Percentiles rank a stretch among this genome's conserved stretches.
These are phyloP conservation scores for Pontederia paniculata DNA, from an alignment of 176 grass and related monocot species.

Conservation along the genomic window DNA sequence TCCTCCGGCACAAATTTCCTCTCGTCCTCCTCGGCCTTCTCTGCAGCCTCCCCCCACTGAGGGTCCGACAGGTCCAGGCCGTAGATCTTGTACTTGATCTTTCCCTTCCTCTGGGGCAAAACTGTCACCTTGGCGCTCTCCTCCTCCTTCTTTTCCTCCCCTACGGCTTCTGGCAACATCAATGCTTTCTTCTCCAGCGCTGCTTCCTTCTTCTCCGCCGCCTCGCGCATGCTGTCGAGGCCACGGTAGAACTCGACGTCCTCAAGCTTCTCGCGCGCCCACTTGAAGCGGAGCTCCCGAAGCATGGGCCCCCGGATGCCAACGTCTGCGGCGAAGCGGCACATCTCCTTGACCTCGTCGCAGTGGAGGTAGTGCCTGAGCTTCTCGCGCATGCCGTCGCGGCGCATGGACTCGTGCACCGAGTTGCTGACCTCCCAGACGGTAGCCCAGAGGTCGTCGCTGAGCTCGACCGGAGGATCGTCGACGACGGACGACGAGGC, in stretches of 20 bases:
- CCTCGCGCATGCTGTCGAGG: constrained; percentile 40
- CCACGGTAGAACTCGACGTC: constrained; percentile 74
- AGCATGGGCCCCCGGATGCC: constrained; percentile 73
- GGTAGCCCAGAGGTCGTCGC: constrained; percentile 39
- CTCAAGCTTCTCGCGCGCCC: constrained; percentile 79
- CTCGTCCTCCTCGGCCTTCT: constrained; percentile 39
- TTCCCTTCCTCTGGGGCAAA: constrained; percentile 72
- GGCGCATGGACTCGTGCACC: constrained; percentile 41
- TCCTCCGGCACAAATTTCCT: constrained; percentile 52
- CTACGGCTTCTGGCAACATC: background rate
- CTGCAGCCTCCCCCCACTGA: constrained; percentile 70
- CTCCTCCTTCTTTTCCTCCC: background rate
- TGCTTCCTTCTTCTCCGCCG: constrained; percentile 28
- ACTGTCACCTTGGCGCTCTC: constrained; percentile 25
- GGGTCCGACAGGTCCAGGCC: constrained; percentile 78
- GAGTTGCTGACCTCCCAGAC: constrained; percentile 52
- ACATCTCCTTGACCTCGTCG: constrained; percentile 92
- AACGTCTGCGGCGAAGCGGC: constrained; percentile 64
- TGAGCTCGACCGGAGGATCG: constrained; percentile 29
- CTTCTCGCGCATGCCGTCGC: constrained; percentile 43
- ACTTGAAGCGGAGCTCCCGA: constrained; percentile 91
- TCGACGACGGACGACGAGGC: constrained; percentile 2
- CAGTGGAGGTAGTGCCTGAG: constrained; percentile 57
- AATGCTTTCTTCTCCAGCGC: constrained; percentile 9
- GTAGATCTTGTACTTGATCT: constrained; percentile 71